Base-by-base conservation (phyloP, 2,329 filamentous ascomycete genomes). In the Colletotrichum sublineola region DNA sequence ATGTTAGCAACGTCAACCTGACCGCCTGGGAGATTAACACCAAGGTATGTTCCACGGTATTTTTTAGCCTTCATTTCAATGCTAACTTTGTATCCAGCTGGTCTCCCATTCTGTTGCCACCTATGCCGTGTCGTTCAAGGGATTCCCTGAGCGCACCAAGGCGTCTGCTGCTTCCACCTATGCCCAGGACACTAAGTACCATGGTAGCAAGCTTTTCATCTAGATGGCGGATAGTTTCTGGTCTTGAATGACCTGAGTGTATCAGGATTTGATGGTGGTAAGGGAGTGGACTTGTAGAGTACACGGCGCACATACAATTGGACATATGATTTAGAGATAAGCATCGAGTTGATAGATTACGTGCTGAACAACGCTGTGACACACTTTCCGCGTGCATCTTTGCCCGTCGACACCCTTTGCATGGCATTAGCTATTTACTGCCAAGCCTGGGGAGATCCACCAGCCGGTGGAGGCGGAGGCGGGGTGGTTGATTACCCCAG, bases 61-160 rank as follows among this genome's bases (percentile, higher is more conserved):
- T 40, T 1, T 24, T 53, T 18, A 9, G 46, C 42, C 18, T 61
- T 3, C 18, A 18, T 12, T 48, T 48, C 20, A 44, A 61, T 29
- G 40, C 77, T 79, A 65, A 80, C 31, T 31, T 1, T 40, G 12
- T 20, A 20, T 61, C 4, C 66, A 89, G 87, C 83, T 91, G 46
- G 91, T 95, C 75, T 92, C 93, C 3, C 91, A 93, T 80, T 91
- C 90, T 1, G 89, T 94, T n/a, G 92, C 91, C 1, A 91, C 89
- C 0, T 94, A 90, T 76, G 92, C 91, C 14, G 79, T 83, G 4
- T 92, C 90, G 0, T 90, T 93, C 74, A 84, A 92, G 5, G 89
- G 86, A 12, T 92, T 93, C 81, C 91, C 91, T 0, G 79, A 90
- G 80, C 84, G 90, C 36, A 80, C 80, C 1, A 75, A 79, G 15